Evolutionary conservation across 2,329 filamentous ascomycete genomes (phyloP).

Genomic region (Penicillium sp.): DNA sequence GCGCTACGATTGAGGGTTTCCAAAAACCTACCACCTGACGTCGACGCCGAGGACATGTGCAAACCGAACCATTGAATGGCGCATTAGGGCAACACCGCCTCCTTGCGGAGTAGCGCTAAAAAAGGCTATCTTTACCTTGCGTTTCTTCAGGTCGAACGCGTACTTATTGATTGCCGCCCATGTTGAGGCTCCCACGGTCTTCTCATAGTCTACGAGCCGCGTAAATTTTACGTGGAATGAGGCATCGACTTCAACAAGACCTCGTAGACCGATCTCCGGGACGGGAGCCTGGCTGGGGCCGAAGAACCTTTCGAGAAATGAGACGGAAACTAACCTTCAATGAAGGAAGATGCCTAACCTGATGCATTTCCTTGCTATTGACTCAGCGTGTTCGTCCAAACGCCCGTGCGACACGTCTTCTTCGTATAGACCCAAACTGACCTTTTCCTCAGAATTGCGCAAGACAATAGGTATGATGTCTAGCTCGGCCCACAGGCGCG

Average conservation of each 20-base stretch:
- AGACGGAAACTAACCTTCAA: not conserved
- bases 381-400: slow-evolving; percentile 78
- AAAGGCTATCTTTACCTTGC: slow-evolving; percentile 72
- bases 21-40: slow-evolving; percentile 67
- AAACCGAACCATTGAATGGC: slow-evolving; percentile 74
- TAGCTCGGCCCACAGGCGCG: slow-evolving; percentile 73
- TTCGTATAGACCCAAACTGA: slow-evolving; percentile 15
- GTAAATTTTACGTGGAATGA: slow-evolving; percentile 66
- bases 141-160: slow-evolving; percentile 58
- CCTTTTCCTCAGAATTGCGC: not conserved
- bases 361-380: slow-evolving; percentile 76
- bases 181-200: slow-evolving; percentile 63
- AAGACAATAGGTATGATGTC: slow-evolving; percentile 75
- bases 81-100: slow-evolving; percentile 76
- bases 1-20: not conserved
- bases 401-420: slow-evolving; percentile 46
- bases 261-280: slow-evolving; percentile 67
- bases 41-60: slow-evolving; percentile 68
- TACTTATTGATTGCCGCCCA: slow-evolving; percentile 2
- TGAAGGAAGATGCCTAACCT: slow-evolving; percentile 52
- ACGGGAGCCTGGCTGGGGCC: slow-evolving; percentile 70
- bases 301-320: slow-evolving; percentile 60
- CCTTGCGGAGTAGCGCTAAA: slow-evolving; percentile 79
- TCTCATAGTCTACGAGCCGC: slow-evolving; percentile 33
- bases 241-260: slow-evolving; percentile 70